Conservation (phyloP, 768 basidiomycete genomes). For the Agaricus blazei region DNA sequence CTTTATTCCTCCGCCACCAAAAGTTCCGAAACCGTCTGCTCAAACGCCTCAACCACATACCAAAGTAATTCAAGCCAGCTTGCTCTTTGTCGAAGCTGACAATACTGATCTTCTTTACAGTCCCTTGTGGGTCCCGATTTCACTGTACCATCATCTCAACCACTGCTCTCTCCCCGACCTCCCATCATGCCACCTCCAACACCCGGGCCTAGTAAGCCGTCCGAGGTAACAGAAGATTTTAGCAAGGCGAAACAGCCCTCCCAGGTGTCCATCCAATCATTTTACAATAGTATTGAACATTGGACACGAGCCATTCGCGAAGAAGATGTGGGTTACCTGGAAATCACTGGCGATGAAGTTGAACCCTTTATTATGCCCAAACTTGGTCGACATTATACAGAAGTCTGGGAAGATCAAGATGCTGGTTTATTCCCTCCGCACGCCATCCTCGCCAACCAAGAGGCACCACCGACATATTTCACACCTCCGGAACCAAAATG, state of each 20-base stretch:
- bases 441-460: constrained; percentile 23
- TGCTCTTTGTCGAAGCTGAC: not conserved
- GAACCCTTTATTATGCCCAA: constrained; percentile 85
- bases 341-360: constrained; percentile 85
- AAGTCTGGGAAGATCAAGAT: constrained; percentile 94
- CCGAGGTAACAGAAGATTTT: constrained; percentile 85
- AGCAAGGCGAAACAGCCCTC: constrained; percentile 74
- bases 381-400: constrained; percentile 81
- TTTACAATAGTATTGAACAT: constrained; percentile 85
- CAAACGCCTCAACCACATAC: constrained; percentile 34
- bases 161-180: constrained; percentile 57
- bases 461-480: constrained; percentile 33
- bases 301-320: constrained; percentile 88
- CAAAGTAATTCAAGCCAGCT: constrained; percentile 39
- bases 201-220: constrained; percentile 80
- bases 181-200: constrained; percentile 57
- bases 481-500: constrained; percentile 61
- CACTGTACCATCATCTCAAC: constrained; percentile 40
- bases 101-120: constrained; percentile 13
- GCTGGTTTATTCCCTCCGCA: constrained; percentile 30
- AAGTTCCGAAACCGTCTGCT: constrained; percentile 50
- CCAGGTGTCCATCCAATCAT: constrained; percentile 69
- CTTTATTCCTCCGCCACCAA: constrained; percentile 37
- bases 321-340: constrained; percentile 93
- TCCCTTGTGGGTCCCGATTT: constrained; percentile 52